Evolutionary conservation across 2,329 filamentous ascomycete species (phyloP), one percentile per base, ranked within the genome.

Genomic region (Bisporella sp.): DNA sequence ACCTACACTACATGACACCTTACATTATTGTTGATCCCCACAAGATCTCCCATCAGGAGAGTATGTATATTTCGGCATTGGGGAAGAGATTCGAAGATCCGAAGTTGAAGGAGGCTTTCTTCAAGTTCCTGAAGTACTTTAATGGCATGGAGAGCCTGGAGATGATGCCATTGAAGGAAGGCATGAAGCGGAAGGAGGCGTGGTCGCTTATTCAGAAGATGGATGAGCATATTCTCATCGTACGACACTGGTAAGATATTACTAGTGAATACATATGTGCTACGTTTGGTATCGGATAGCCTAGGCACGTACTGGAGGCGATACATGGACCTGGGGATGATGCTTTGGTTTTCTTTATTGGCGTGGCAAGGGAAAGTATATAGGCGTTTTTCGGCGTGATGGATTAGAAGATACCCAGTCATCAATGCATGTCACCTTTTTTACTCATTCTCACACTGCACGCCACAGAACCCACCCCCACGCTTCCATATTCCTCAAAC

Each of bases 91-190:
- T 84, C 42, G 56, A 41, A 4, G 62, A 62, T 41, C 54, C 57
- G 7, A 79, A 82, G 52, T 68, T 87, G 11, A 75, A 79, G 41
- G 77, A 81, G 50, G 77, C 79, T 45, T 95, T 90, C 86, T 79
- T 81, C 2, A 73, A 77, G 42, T 82, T 96, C 59, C 78, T 48
- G 61, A 89, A 87, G 66, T 93, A 96, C 67, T 89, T 97, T 60
- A 91, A 97, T 66, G 93, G 93, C 1, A 79, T 77, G 50, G 84
- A 86, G 63, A 85, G 91, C 2, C 74, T 97, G 53, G 93, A 99
- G 70, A 84, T 91, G 59, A 86, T 99, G 57, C 81, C 87, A 1
- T 72, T 93, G n/a, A 78, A 85, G 50, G 89, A 96, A 69, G 87
- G 87, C 5, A 78, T 95, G 71, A 95, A 93, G 72, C 76, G 89